Evolutionary conservation across 2,329 filamentous ascomycete species (phyloP).

Genomic region (Pseudocercospora fuligena): DNA sequence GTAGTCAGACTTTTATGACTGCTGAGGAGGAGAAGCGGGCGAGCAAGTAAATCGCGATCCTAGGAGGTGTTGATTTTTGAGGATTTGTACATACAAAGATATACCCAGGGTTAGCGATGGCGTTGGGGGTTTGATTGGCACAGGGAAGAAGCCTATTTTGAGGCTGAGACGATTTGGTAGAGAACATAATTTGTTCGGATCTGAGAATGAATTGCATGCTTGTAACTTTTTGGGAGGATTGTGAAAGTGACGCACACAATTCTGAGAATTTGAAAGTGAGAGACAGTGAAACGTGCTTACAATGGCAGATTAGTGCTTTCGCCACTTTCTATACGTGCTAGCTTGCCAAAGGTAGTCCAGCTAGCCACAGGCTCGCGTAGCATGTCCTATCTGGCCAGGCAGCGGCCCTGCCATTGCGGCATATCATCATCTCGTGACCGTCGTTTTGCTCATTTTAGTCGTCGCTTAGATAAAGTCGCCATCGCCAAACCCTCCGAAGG

Average conservation of each 20-base stretch:
- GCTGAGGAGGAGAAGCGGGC: neutral
- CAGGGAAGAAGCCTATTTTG: neutral
- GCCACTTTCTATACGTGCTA: neutral
- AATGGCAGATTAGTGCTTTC: neutral
- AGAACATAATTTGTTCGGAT: neutral
- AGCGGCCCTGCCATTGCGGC: neutral
- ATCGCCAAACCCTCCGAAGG: constrained; percentile 64
- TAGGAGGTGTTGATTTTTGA: neutral
- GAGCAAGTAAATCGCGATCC: neutral
- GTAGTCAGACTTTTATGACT: neutral
- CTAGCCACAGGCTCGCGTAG: neutral
- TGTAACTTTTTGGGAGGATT: neutral
- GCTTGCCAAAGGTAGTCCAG: neutral
- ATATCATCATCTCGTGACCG: neutral
- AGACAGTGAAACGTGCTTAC: neutral
- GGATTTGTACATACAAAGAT: neutral
- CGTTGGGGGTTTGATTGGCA: neutral
- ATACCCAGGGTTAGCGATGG: neutral
- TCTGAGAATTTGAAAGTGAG: neutral
- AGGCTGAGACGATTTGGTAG: neutral
- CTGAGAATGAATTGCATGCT: too few species aligned
- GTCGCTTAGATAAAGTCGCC: constrained; percentile 60
- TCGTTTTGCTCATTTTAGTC: neutral
- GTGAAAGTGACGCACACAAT: too few species aligned
- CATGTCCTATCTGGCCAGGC: too few species aligned